Base-by-base conservation (phyloP, 2,329 filamentous ascomycete species). In the Thielaviopsis euricoi region DNA sequence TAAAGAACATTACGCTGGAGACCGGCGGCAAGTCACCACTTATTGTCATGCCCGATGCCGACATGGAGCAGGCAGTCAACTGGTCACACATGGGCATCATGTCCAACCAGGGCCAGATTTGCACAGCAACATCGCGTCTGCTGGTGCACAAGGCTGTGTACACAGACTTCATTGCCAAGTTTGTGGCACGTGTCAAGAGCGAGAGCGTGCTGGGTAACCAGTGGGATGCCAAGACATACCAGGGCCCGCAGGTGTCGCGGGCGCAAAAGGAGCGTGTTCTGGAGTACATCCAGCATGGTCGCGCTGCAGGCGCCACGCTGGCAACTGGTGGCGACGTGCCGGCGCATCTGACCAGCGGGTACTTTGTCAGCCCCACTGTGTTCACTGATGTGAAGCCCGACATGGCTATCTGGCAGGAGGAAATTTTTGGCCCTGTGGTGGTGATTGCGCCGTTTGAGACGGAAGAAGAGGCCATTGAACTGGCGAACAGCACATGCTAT, bases 181-280 rank as follows among this genome's bases (percentile, higher is more conserved):
- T 85, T 68, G 80, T 78, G 59, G 71, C 77, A 19, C 70, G 79
- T 57, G 74, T 82, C 46, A 71, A 74, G 51, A 71, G 74, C 50
- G 71, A 77, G 62, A 68, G 64, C 60, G 65, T 65, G 52, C 74
- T 68, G 26, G 67, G 67, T 1, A 62, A 65, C 60, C 67, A 67
- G 56, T 68, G 66, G 66, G 63, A 64, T 13, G 51, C 61, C 0
- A 64, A 66, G 22, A 85, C 65, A 3, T 67, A 66, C 56, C 66
- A 69, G 53, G 67, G 67, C 1, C 66, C 67, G 12, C 67, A 68
- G 65, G 79, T 86, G 55, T 82, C 80, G 9, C 82, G 82, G 67
- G 68, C 73, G 46, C 83, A 87, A 65, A 83, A 80, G 64, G 82
- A 86, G 48, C 74, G 79, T 12, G 76, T 89, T 4, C 73, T 87